These are phyloP conservation scores for Neonectria ditissima DNA, from an alignment of 2,329 filamentous ascomycete species.

Conservation along the genomic window DNA sequence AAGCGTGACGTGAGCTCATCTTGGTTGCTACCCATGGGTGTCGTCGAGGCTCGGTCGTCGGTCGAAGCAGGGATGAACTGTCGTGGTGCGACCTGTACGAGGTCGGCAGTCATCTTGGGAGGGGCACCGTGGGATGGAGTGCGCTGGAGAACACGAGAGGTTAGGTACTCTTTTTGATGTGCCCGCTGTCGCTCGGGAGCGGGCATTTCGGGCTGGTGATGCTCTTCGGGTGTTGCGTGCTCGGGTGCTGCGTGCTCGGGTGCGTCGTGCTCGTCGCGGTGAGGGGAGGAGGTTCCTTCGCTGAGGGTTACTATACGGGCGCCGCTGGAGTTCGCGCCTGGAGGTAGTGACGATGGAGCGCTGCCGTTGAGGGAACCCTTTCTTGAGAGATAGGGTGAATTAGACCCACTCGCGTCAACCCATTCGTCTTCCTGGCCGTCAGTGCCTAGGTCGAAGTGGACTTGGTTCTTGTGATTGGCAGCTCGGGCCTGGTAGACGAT, in stretches of 20 bases:
- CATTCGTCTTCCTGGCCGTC: slow-evolving; percentile 68
- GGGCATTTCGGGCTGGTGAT: slow-evolving; percentile 30
- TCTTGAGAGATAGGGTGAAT: slow-evolving; percentile 66
- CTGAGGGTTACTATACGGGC: slow-evolving; percentile 53
- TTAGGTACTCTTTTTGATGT: slow-evolving; percentile 74
- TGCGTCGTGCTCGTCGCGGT: slow-evolving; percentile 21
- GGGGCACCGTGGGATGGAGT: slow-evolving; percentile 71
- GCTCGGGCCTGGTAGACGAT: slow-evolving; percentile 58
- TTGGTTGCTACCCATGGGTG: slow-evolving; percentile 51
- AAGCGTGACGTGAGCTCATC: slow-evolving; percentile 70
- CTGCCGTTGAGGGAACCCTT: slow-evolving; percentile 63
- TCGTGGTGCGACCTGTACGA: slow-evolving; percentile 55
- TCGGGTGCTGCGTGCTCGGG: background rate
- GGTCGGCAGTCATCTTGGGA: slow-evolving; percentile 73
- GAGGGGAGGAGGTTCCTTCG: slow-evolving; percentile 35
- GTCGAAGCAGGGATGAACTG: slow-evolving; percentile 50
- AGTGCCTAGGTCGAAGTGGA: slow-evolving; percentile 73
- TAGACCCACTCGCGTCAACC: slow-evolving; percentile 74
- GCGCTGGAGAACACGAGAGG: slow-evolving; percentile 74
- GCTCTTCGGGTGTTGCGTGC: slow-evolving; percentile 13
- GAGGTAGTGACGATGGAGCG: slow-evolving; percentile 60
- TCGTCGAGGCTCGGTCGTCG: slow-evolving; percentile 42
- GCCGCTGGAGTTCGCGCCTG: slow-evolving; percentile 47
- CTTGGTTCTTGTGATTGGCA: slow-evolving; percentile 61
- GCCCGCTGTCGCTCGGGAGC: slow-evolving; percentile 56